A percentile compares a stretch with the other conserved stretches of the same genome.
phyloP scores from a whole-genome alignment of 371 early-diverging fungal genomes.

The Chytridium lagenaria region DNA sequence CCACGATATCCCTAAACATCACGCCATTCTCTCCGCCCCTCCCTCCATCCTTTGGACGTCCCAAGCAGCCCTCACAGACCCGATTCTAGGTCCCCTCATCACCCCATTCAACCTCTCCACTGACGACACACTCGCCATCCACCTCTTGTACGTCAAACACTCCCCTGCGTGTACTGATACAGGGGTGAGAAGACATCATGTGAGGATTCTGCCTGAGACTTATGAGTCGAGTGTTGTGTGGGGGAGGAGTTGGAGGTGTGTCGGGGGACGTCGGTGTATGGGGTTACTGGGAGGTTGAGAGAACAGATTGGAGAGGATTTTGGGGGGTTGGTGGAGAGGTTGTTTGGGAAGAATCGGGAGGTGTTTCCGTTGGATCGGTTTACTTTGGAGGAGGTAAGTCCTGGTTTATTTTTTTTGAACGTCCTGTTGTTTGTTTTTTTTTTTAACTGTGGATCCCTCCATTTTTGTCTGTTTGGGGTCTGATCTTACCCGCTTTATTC shows the following conservation, averaged over 20 bases:
- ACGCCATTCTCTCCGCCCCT: constrained; percentile 15
- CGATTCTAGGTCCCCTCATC: constrained; percentile 25
- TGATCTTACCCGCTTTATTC: too few species aligned
- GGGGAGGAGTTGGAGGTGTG: constrained; percentile 25
- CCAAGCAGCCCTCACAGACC: constrained; percentile 26
- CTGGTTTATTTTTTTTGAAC: not conserved
- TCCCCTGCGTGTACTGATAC: too few species aligned
- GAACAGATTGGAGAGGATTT: constrained; percentile 37
- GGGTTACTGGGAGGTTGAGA: constrained; percentile 17
- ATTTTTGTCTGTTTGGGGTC: too few species aligned
- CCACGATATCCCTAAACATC: not conserved
- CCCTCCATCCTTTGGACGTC: constrained; percentile 20
- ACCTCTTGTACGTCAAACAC: constrained; percentile 32
- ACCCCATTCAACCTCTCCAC: not conserved
- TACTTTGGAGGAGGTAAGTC: constrained; percentile 28
- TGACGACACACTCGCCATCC: constrained; percentile 30
- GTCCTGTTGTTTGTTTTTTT: too few species aligned
- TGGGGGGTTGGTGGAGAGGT: constrained; percentile 6
- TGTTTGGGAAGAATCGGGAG: constrained; percentile 25
- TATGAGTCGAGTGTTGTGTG: too few species aligned
- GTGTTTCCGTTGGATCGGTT: constrained; percentile 27
- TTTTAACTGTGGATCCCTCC: too few species aligned
- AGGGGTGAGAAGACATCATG: too few species aligned
- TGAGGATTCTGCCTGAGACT: too few species aligned
- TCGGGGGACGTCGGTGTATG: constrained; percentile 38